Evolutionary conservation across 768 basidiomycete genomes (phyloP).

Genomic region (Tremella yokohamensis): DNA sequence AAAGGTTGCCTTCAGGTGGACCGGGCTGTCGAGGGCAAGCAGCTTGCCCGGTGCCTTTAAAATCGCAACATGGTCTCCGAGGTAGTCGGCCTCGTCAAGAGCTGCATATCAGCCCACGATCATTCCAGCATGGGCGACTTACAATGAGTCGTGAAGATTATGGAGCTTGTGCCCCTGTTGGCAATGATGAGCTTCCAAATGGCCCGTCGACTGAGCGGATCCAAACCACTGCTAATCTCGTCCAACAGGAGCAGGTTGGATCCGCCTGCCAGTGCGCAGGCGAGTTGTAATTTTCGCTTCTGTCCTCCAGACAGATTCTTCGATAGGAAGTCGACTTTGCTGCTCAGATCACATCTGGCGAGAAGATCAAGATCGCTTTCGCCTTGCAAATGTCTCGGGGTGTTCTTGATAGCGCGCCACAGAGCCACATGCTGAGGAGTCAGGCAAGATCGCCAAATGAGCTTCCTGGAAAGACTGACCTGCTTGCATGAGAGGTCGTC

Average conservation of each 20-base stretch:
- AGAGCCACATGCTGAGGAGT: constrained; percentile 63
- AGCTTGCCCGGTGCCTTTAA: constrained; percentile 71
- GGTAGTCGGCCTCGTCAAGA: constrained; percentile 72
- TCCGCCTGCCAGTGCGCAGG: constrained; percentile 72
- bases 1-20: constrained; percentile 65
- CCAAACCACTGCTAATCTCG: constrained; percentile 58
- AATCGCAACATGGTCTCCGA: constrained; percentile 72
- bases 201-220: constrained; percentile 72
- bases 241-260: constrained; percentile 44
- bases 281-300: constrained; percentile 78
- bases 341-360: constrained; percentile 68
- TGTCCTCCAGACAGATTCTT: constrained; percentile 71
- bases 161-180: constrained; percentile 63
- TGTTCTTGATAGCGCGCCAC: constrained; percentile 66
- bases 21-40: constrained; percentile 69
- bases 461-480: constrained; percentile 11
- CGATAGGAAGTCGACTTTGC: constrained; percentile 66
- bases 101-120: constrained; percentile 1
- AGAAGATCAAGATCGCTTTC: constrained; percentile 66
- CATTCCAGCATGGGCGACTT: constrained; percentile 28
- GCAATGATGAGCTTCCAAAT: constrained; percentile 71
- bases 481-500: constrained; percentile 66
- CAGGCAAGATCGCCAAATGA: not conserved
- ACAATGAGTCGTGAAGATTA: constrained; percentile 77
- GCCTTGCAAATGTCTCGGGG: constrained; percentile 40